A percentile compares a stretch with the other conserved stretches of the same genome.
phyloP scores from a whole-genome alignment of 2,329 filamentous ascomycete genomes.

The Aspergillus sp. region DNA sequence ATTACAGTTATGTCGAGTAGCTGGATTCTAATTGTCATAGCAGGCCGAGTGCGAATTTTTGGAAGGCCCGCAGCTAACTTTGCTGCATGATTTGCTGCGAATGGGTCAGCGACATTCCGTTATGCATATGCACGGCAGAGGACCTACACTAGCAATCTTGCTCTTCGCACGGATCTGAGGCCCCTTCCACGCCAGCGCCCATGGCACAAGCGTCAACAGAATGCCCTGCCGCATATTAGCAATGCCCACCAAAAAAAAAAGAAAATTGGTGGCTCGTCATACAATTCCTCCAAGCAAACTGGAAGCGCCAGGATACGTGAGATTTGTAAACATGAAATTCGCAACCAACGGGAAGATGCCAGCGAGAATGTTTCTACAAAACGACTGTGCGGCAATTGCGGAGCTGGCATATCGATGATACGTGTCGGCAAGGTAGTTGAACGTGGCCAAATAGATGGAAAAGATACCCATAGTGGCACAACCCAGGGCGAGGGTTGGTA shows the following conservation, averaged over 20 bases:
- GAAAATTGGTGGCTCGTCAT: conserved; percentile 5
- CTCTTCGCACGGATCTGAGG: conserved; percentile 67
- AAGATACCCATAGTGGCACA: conserved; percentile 78
- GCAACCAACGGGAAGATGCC: conserved; percentile 73
- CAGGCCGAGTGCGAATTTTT: too few species aligned
- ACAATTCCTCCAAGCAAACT: conserved; percentile 67
- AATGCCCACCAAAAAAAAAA: background rate
- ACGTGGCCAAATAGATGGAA: conserved; percentile 73
- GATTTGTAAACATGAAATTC: conserved; percentile 58
- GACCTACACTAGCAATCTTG: conserved; percentile 59
- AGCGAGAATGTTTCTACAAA: conserved; percentile 74
- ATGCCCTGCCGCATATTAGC: conserved; percentile 28
- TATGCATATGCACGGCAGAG: background rate
- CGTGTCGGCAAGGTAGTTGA: conserved; percentile 83
- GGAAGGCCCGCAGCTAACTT: background rate
- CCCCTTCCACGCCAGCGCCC: conserved; percentile 72
- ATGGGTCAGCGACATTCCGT: background rate
- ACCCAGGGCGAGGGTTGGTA: conserved; percentile 59
- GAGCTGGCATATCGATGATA: conserved; percentile 78
- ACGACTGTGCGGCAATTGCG: conserved; percentile 73
- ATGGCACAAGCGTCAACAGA: conserved; percentile 67
- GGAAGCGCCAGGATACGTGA: conserved; percentile 63
- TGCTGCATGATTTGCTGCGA: background rate
- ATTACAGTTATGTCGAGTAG: too few species aligned
- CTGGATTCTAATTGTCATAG: too few species aligned